These are phyloP conservation scores for Otatea glauca DNA, from an alignment of 176 grass and related monocot genomes.

Conservation along the genomic window DNA sequence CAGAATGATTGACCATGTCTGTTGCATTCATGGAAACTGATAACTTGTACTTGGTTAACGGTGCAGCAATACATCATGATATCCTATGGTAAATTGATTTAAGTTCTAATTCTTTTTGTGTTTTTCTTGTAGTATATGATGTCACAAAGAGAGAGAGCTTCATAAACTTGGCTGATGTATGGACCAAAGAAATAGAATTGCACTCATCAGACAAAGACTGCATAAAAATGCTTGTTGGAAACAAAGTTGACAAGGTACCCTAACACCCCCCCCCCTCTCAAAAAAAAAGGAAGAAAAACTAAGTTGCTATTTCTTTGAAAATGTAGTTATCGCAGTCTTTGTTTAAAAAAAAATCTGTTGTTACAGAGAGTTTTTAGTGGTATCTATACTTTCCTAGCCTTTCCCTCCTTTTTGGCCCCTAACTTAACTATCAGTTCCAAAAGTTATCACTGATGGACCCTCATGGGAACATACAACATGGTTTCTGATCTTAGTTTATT, in stretches of 20 bases:
- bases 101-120: constrained; percentile 38
- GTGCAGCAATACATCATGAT: neutral
- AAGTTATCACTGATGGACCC: neutral
- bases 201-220: constrained; percentile 83
- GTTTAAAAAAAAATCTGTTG: neutral
- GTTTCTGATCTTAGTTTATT: constrained; percentile 21
- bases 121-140: constrained; percentile 87
- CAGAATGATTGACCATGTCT: constrained; percentile 22
- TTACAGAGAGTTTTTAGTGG: neutral
- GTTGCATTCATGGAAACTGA: constrained; percentile 13
- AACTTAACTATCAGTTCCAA: constrained; percentile 11
- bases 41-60: constrained; percentile 1
- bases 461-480: constrained; percentile 7
- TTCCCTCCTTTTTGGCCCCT: neutral
- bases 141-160: constrained; percentile 90
- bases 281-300: too few species aligned
- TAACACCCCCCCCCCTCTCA: too few species aligned
- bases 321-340: neutral
- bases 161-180: constrained; percentile 88
- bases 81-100: constrained; percentile 15
- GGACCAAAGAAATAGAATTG: constrained; percentile 89
- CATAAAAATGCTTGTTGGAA: too few species aligned
- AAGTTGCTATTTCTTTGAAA: neutral
- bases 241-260: too few species aligned
- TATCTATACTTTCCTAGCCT: neutral